These are phyloP conservation scores for Flaveria bidentis DNA, from an alignment of 129 eudicot genomes.

Conservation along the genomic window DNA sequence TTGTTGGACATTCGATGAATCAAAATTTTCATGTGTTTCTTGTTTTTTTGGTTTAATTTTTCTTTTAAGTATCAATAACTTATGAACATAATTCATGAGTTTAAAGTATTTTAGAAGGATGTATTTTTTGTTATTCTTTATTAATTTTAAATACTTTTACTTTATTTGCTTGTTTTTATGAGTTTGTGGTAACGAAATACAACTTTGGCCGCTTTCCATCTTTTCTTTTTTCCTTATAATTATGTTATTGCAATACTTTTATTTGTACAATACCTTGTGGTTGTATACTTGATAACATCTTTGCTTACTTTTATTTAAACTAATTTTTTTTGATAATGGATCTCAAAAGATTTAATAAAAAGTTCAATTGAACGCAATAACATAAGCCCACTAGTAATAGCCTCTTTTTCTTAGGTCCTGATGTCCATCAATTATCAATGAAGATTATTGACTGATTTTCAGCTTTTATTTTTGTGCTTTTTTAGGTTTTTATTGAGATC, in stretches of 20 bases:
- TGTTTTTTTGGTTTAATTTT: neutral
- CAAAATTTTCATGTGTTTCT: neutral
- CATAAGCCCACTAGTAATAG: no score
- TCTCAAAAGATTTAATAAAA: neutral
- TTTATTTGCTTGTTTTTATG: neutral
- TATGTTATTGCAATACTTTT: neutral
- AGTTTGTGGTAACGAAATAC: constrained; percentile 4
- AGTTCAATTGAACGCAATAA: no score
- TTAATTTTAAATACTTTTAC: neutral
- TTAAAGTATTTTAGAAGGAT: neutral
- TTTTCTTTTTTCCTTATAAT: neutral
- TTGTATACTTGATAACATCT: neutral
- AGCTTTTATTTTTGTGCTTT: no score
- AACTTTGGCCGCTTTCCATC: constrained; percentile 2
- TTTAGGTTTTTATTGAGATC: no score
- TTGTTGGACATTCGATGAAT: neutral
- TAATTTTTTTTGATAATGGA: neutral
- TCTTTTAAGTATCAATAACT: neutral
- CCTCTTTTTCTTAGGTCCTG: no score
- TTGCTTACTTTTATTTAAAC: neutral
- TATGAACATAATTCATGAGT: neutral
- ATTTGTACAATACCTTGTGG: neutral
- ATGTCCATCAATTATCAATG: no score
- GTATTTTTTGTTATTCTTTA: neutral
- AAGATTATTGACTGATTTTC: no score